phyloP scores from a whole-genome alignment of 208 protist species.

The Trypanosoma theileri region DNA sequence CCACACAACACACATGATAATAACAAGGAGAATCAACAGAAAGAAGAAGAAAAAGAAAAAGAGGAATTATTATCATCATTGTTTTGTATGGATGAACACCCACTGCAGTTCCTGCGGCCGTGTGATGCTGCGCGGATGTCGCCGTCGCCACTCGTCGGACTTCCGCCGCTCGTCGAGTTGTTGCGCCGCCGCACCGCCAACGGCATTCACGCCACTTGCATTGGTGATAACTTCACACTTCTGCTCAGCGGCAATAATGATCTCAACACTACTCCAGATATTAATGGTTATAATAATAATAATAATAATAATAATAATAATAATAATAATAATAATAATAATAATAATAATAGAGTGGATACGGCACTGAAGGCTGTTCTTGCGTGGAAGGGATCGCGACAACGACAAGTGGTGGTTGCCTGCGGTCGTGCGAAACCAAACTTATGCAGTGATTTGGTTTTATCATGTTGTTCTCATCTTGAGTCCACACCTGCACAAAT shows the following conservation, averaged over 20 bases:
- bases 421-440: slow-evolving; percentile 14
- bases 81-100: slow-evolving; percentile 17
- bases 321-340: too few relatives aligned
- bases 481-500: slow-evolving; percentile 1
- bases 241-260: background rate
- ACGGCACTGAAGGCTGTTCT: slow-evolving; percentile 17
- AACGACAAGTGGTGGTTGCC: slow-evolving; percentile 14
- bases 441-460: background rate
- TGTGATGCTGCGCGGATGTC: slow-evolving; percentile 25
- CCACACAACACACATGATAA: background rate
- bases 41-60: background rate
- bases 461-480: background rate
- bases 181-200: slow-evolving; percentile 18
- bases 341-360: background rate
- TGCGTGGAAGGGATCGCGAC: slow-evolving; percentile 9
- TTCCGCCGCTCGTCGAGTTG: slow-evolving; percentile 26
- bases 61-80: background rate
- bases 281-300: too few relatives aligned
- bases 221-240: slow-evolving; percentile 30
- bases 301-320: too few relatives aligned
- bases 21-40: background rate
- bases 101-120: slow-evolving; percentile 16
- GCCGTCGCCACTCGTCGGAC: slow-evolving; percentile 25
- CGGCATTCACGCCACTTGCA: slow-evolving; percentile 1
- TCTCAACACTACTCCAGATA: too few relatives aligned